Conservation (phyloP, 768 basidiomycete species). For the Panaeolus cyanescens region DNA sequence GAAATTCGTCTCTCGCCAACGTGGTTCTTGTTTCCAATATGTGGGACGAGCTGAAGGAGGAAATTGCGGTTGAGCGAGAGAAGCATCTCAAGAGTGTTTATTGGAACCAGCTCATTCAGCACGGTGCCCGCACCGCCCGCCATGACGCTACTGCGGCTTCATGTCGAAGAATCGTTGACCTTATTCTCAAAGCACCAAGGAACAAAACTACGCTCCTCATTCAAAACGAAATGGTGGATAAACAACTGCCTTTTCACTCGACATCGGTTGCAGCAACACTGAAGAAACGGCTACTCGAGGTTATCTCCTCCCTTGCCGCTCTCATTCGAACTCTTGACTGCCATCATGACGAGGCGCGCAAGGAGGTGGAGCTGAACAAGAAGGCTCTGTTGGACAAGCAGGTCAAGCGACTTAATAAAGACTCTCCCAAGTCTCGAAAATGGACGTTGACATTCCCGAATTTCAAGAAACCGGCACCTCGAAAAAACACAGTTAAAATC, state of each 20-base stretch:
- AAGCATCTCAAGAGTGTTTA: constrained; percentile 40
- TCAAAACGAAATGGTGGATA: constrained; percentile 50
- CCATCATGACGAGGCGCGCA: background rate
- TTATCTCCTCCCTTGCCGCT: background rate
- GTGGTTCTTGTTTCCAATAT: constrained; percentile 57
- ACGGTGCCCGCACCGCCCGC: constrained; percentile 45
- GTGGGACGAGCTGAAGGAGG: constrained; percentile 46
- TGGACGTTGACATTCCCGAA: background rate
- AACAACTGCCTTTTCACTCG: constrained; percentile 13
- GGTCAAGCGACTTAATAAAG: background rate
- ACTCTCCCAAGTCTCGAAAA: background rate
- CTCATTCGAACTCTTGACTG: background rate
- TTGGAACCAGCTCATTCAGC: constrained; percentile 54
- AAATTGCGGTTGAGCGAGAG: constrained; percentile 45
- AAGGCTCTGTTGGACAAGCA: background rate
- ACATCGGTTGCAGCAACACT: background rate
- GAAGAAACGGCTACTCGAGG: background rate
- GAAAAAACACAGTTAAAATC: background rate
- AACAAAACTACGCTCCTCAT: constrained; percentile 48
- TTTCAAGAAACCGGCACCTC: background rate
- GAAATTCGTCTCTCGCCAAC: constrained; percentile 47
- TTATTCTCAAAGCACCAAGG: constrained; percentile 34
- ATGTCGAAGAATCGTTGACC: constrained; percentile 41
- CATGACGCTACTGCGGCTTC: constrained; percentile 41
- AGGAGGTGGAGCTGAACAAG: background rate